Evolutionary conservation across 2,329 filamentous ascomycete species (phyloP), one percentile per base, ranked within the genome.

Genomic region (Stemphylium beticola): DNA sequence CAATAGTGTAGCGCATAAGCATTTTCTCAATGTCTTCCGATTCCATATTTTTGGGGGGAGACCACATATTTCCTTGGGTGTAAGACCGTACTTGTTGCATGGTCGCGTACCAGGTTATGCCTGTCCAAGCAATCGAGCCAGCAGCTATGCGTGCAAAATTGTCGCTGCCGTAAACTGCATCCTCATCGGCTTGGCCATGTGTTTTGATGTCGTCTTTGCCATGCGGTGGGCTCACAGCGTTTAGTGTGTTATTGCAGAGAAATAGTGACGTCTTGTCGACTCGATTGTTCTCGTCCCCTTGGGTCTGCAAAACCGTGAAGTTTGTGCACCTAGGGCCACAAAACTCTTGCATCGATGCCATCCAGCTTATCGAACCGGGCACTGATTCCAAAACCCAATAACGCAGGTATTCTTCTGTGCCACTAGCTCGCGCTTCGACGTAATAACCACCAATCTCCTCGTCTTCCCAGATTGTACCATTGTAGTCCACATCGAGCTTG

Each of bases 251-350:
- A 32, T 73, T 68, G 55, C 72, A 74, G 4, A 67, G 43, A 41
- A 73, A 74, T 0, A 75, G 50, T 1, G 61, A 57, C 0, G 68
- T 55, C 0, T 24, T 42, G 8, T 46, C n/a, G 17, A 51, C 57
- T 5, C 49, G 60, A 1, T 51, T 36, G 17, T 36, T 32, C 15
- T 17, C 5, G n/a, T 12, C 18, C 10, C 61, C 60, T 0, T 37
- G 22, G 15, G 55, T 39, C 40, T 73, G 73, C 33, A 66, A 55
- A 3, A 75, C 62, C 0, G 73, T 74, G 7, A 74, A 65, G 42
- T 72, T 72, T 26, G 73, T 74, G 45, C 73, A 75, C 12, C 72
- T 65, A 0, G 69, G 37, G 0, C 73, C 73, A 15, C 72, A 73
- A 37, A 32, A 36, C 7, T 45, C 60, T 0, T 40, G 18, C 0